These are phyloP conservation scores for Dioscorea zingiberensis DNA, from an alignment of 106 monocot genomes.

Conservation along the genomic window DNA sequence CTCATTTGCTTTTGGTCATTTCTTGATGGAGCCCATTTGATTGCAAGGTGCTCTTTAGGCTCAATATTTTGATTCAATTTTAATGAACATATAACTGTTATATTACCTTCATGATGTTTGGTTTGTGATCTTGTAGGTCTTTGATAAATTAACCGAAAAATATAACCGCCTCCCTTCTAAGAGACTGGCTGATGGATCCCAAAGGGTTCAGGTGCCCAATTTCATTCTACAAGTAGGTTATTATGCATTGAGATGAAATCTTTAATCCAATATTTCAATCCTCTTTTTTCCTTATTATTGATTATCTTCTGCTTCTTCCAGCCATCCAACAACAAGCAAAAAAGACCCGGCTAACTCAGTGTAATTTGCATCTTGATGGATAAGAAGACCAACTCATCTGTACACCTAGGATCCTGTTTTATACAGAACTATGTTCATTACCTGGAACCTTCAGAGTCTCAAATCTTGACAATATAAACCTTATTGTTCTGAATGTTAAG, in stretches of 20 bases:
- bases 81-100: no score
- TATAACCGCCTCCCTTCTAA: conserved; percentile 48
- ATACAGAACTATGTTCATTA: no score
- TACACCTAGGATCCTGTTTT: no score
- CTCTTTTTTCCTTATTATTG: not conserved
- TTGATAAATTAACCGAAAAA: conserved; percentile 40
- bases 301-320: conserved; percentile 1
- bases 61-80: no score
- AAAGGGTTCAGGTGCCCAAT: conserved; percentile 69
- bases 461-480: no score
- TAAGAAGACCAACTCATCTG: not conserved
- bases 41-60: not conserved
- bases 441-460: no score
- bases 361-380: conserved; percentile 21
- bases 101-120: not conserved
- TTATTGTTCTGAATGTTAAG: no score
- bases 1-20: no score
- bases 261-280: no score
- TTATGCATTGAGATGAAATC: conserved; percentile 6
- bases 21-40: no score
- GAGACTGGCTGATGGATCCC: conserved; percentile 81
- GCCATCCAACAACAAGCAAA: conserved; percentile 20
- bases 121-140: conserved; percentile 35
- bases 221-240: conserved; percentile 38
- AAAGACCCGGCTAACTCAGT: conserved; percentile 15